Conservation (phyloP, 2,329 filamentous ascomycete genomes). For the Epicoccum sorghinum region DNA sequence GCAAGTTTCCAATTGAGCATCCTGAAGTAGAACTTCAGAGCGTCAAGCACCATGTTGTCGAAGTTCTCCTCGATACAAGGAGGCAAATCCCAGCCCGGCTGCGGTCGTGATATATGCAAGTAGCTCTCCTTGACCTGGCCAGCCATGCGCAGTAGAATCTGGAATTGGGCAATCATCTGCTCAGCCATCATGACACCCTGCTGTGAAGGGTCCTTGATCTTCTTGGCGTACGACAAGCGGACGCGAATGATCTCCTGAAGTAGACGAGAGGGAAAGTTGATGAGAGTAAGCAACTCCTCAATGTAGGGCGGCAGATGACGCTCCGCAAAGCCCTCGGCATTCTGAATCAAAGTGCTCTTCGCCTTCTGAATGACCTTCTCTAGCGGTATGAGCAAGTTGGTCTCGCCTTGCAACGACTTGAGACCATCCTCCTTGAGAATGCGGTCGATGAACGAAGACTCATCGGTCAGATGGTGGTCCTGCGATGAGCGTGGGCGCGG, state of each 20-base stretch:
- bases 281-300: slow-evolving; percentile 91
- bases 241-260: slow-evolving; percentile 97
- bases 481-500: slow-evolving; percentile 71
- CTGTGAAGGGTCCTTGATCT: slow-evolving; percentile 93
- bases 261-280: slow-evolving; percentile 94
- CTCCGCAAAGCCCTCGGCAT: slow-evolving; percentile 82
- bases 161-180: slow-evolving; percentile 97
- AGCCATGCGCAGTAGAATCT: slow-evolving; percentile 87
- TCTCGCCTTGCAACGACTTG: slow-evolving; percentile 84
- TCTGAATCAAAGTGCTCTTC: slow-evolving; percentile 86
- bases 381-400: slow-evolving; percentile 83
- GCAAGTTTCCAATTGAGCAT: slow-evolving; percentile 98
- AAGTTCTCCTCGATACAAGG: slow-evolving; percentile 97
- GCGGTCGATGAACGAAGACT: slow-evolving; percentile 91
- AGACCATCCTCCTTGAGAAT: slow-evolving; percentile 95
- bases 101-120: slow-evolving; percentile 78
- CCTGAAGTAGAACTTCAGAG: slow-evolving; percentile 97
- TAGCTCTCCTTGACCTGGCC: slow-evolving; percentile 93
- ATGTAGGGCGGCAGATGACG: slow-evolving; percentile 95
- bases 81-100: slow-evolving; percentile 93
- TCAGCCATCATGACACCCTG: slow-evolving; percentile 94
- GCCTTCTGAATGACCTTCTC: slow-evolving; percentile 89
- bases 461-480: slow-evolving; percentile 79
- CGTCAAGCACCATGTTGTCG: slow-evolving; percentile 87
- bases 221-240: slow-evolving; percentile 86